These are phyloP conservation scores for Wickerhamiella parazyma DNA, from an alignment of 805 yeast species.

Conservation along the genomic window DNA sequence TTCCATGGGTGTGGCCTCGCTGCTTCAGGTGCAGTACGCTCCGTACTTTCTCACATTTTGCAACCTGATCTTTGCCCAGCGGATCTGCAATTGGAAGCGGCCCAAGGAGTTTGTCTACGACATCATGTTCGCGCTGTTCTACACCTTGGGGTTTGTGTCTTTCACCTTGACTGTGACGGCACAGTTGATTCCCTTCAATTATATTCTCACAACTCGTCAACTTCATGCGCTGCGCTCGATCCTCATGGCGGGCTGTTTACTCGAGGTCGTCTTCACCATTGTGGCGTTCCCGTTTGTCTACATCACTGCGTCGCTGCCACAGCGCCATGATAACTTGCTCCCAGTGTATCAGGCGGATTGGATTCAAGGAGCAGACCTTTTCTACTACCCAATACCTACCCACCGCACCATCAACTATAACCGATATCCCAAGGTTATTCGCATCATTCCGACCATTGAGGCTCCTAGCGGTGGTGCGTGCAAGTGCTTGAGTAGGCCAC, in stretches of 20 bases:
- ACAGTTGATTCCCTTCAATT: slow-evolving; percentile 44
- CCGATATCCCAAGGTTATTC: slow-evolving; percentile 29
- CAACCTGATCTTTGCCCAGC: slow-evolving; percentile 53
- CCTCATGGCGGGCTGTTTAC: slow-evolving; percentile 37
- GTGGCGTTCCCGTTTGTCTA: slow-evolving; percentile 37
- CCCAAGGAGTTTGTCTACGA: slow-evolving; percentile 53
- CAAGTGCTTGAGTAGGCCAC: slow-evolving; percentile 38
- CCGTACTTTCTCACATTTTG: slow-evolving; percentile 46
- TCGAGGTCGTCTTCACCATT: slow-evolving; percentile 38
- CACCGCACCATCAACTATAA: slow-evolving; percentile 30
- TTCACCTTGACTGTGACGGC: slow-evolving; percentile 55
- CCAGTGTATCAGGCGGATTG: slow-evolving; percentile 51
- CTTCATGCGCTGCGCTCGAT: slow-evolving; percentile 41
- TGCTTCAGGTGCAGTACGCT: slow-evolving; percentile 43
- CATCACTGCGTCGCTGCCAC: slow-evolving; percentile 27
- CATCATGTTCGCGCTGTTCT: slow-evolving; percentile 36
- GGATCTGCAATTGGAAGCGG: slow-evolving; percentile 64
- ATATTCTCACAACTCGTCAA: slow-evolving; percentile 34
- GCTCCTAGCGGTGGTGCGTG: slow-evolving; percentile 27
- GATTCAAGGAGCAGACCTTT: slow-evolving; percentile 49
- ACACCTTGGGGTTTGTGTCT: slow-evolving; percentile 40
- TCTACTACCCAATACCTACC: slow-evolving; percentile 33
- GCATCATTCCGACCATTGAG: slow-evolving; percentile 48
- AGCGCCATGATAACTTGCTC: background rate
- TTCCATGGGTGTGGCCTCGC: slow-evolving; percentile 40